These are phyloP conservation scores for Jamesozyma gamospora DNA, from an alignment of 805 yeast genomes.

Conservation along the genomic window DNA sequence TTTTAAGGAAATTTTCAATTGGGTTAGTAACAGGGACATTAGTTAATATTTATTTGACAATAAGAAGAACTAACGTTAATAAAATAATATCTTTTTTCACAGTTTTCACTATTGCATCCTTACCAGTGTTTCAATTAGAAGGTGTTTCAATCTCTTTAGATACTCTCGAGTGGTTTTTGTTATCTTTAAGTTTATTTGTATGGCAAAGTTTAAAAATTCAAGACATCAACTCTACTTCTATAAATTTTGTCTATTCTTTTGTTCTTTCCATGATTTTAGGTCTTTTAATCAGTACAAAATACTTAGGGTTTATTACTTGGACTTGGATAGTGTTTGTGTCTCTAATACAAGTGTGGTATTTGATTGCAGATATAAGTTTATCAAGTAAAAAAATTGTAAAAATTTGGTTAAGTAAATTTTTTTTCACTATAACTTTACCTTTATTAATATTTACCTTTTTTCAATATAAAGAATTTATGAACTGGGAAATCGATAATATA, in stretches of 20 bases:
- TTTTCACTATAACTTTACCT: conserved; percentile 46
- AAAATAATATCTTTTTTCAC: conserved; percentile 35
- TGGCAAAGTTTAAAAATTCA: conserved; percentile 40
- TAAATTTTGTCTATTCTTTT: conserved; percentile 44
- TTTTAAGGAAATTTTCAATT: conserved; percentile 9
- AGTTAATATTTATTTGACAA: conserved; percentile 10
- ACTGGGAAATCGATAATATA: conserved; percentile 10
- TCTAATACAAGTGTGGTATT: conserved; percentile 47
- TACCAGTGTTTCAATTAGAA: conserved; percentile 13
- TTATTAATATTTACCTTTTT: conserved; percentile 43
- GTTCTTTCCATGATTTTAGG: conserved; percentile 46
- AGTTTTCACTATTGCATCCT: conserved; percentile 10
- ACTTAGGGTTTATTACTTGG: conserved; percentile 60
- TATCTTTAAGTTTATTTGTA: conserved; percentile 40
- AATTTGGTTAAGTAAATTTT: conserved; percentile 34
- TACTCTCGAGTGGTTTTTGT: conserved; percentile 35
- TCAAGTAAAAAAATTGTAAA: conserved; percentile 30
- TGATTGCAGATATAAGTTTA: conserved; percentile 57
- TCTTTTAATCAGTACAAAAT: conserved; percentile 50
- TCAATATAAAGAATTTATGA: conserved; percentile 41
- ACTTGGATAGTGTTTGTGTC: conserved; percentile 49
- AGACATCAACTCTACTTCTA: conserved; percentile 31
- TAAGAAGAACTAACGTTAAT: conserved; percentile 28
- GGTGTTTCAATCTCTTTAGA: conserved; percentile 25
- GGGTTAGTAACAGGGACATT: conserved; percentile 9